Conservation (phyloP, 768 basidiomycete genomes). For the Roridomyces roridus region DNA sequence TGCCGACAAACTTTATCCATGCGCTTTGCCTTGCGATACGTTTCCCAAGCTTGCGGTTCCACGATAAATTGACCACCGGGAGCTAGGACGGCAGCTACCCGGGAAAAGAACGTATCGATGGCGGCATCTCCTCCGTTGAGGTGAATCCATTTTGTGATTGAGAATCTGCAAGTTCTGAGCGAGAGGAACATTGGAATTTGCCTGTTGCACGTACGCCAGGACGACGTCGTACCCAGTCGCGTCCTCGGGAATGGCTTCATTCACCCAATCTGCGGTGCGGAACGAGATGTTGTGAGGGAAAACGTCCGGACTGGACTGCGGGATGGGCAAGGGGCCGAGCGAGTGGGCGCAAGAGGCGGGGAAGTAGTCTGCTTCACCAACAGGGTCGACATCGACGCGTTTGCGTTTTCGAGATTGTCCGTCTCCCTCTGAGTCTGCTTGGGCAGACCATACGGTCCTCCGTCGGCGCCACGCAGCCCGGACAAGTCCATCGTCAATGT, state of each 20-base stretch:
- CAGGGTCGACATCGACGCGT: slow-evolving; percentile 17
- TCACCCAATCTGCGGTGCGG: slow-evolving; percentile 74
- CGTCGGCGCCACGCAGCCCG: slow-evolving; percentile 77
- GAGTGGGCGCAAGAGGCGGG: slow-evolving; percentile 79
- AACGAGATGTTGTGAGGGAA: slow-evolving; percentile 88
- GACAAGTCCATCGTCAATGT: slow-evolving; percentile 80
- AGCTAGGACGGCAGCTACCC: slow-evolving; percentile 60
- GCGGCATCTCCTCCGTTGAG: slow-evolving; percentile 81
- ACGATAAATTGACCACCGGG: slow-evolving; percentile 74
- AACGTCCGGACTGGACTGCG: slow-evolving; percentile 39
- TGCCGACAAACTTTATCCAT: slow-evolving; percentile 62
- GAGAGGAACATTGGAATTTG: not conserved
- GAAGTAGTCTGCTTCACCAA: slow-evolving; percentile 58
- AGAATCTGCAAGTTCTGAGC: slow-evolving; percentile 60
- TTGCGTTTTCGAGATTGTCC: slow-evolving; percentile 35
- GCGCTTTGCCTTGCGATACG: slow-evolving; percentile 78
- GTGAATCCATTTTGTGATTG: slow-evolving; percentile 93
- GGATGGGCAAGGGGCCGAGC: slow-evolving; percentile 77
- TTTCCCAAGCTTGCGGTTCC: slow-evolving; percentile 87
- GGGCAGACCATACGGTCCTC: slow-evolving; percentile 73
- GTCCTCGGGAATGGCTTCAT: slow-evolving; percentile 60
- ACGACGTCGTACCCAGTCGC: slow-evolving; percentile 74
- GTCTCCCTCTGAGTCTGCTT: slow-evolving; percentile 30
- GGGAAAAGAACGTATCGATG: slow-evolving; percentile 68
- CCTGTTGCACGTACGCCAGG: slow-evolving; percentile 64